These are phyloP conservation scores for Excoecaria cochinchinensis DNA, from an alignment of 345 rosid species.

Conservation along the genomic window DNA sequence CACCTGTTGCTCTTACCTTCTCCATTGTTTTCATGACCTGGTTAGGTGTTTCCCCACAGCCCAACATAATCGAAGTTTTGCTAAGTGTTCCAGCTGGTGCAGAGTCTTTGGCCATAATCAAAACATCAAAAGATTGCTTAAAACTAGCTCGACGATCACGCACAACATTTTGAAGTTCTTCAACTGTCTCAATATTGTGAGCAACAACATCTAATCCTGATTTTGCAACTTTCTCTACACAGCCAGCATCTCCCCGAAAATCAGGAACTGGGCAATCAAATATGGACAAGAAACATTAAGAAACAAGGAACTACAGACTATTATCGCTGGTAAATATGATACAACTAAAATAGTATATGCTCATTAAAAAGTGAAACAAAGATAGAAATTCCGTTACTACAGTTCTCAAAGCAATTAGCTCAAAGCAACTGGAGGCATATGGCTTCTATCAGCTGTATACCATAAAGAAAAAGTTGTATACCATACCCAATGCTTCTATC, in stretches of 20 bases:
- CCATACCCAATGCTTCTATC: constrained; percentile 89
- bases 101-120: constrained; percentile 72
- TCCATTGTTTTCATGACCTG: constrained; percentile 91
- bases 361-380: neutral
- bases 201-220: constrained; percentile 92
- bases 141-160: constrained; percentile 96
- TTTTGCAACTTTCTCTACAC: constrained; percentile 83
- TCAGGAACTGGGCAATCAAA: constrained; percentile 71
- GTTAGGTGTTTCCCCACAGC: constrained; percentile 98
- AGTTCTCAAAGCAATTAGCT: neutral
- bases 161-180: constrained; percentile 84
- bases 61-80: constrained; percentile 94
- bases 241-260: constrained; percentile 74
- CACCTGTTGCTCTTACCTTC: constrained; percentile 93
- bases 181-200: constrained; percentile 97
- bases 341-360: neutral
- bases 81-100: constrained; percentile 84
- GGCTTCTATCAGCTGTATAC: neutral
- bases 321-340: neutral
- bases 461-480: neutral
- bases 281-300: neutral
- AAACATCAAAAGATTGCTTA: constrained; percentile 88
- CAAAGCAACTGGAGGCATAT: neutral
- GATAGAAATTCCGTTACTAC: neutral
- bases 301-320: neutral